Base-by-base conservation (phyloP, 148 eudicot genomes). In the Talinum fruticosum region DNA sequence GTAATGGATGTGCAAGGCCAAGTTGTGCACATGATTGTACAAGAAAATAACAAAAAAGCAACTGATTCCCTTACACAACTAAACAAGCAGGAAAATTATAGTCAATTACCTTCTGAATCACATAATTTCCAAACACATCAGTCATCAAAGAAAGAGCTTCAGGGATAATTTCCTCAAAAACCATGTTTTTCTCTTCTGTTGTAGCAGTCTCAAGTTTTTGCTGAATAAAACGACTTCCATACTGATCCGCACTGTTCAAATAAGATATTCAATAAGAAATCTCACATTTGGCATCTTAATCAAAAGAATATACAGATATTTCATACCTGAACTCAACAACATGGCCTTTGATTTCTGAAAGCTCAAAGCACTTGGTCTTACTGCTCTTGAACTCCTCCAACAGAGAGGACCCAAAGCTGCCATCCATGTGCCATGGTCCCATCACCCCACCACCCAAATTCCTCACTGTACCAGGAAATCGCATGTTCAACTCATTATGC, bases 211-310 rank as follows among this genome's bases (percentile, higher is more conserved):
- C 99, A 24, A 96, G 99, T 84, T 93, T 96, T 69, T 96, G 99
- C 82, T 96, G 99, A 82, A 96, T 96, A 83, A 96, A 96, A 26
- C 99, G 95, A 83, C 99, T 96, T 62, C 99, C 99, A 89, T 93
- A 91, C 79, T 96, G 99, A 86, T 96, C 99, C 69, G 92, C 97
- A 88, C 99, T 96, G 89, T 78, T 67, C 77, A 78, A 14, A 78
- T 12, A 73, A 70, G 74, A 72, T 30, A 34, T 70, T 35, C 29
- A 33, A 66, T 78, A 15, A 78, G 38, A 71, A 28, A 75, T 37
- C 10, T 21, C 81, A 66, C 44, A 62, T 21, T 64, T n/a, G 21
- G 65, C 19, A 47, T 14, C 26, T 71, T 7, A 36, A 32, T 54
- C 36, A 71, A 71, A 57, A 61, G 61, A 57, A 69, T 33, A 32